These are phyloP conservation scores for Ganoderma sp. DNA, from an alignment of 1,284 basidiomycete species.

Conservation along the genomic window DNA sequence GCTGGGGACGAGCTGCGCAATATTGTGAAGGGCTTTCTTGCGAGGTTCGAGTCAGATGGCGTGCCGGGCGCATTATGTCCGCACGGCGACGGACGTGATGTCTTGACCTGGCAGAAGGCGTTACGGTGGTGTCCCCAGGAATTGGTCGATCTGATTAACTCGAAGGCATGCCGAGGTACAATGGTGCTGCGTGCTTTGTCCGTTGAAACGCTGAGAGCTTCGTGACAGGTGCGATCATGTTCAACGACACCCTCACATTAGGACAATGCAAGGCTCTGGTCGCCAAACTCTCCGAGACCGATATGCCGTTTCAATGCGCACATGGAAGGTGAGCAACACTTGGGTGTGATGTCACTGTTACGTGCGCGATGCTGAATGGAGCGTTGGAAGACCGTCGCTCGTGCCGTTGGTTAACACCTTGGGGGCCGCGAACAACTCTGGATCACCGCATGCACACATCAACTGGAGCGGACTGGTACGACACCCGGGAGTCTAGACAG, in stretches of 20 bases:
- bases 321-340: constrained; percentile 73
- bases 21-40: constrained; percentile 70
- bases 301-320: constrained; percentile 92
- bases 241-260: constrained; percentile 79
- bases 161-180: constrained; percentile 89
- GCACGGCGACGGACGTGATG: constrained; percentile 4
- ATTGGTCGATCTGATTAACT: constrained; percentile 85
- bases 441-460: constrained; percentile 3
- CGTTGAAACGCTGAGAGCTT: neutral
- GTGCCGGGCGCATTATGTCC: constrained; percentile 15
- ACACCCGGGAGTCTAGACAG: neutral
- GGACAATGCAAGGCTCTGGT: constrained; percentile 79
- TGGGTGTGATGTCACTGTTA: neutral
- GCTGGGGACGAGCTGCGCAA: constrained; percentile 68
- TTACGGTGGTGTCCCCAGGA: constrained; percentile 80
- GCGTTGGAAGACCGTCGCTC: constrained; percentile 37
- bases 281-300: constrained; percentile 66
- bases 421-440: neutral
- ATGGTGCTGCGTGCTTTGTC: neutral
- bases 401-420: constrained; percentile 35
- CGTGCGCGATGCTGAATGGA: constrained; percentile 2
- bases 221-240: constrained; percentile 89
- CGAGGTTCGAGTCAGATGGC: constrained; percentile 47
- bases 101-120: constrained; percentile 64
- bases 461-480: constrained; percentile 23